A percentile compares a stretch with the other conserved stretches of the same genome.
phyloP scores from a whole-genome alignment of 208 protist species.

The Eutreptiella sp. region DNA sequence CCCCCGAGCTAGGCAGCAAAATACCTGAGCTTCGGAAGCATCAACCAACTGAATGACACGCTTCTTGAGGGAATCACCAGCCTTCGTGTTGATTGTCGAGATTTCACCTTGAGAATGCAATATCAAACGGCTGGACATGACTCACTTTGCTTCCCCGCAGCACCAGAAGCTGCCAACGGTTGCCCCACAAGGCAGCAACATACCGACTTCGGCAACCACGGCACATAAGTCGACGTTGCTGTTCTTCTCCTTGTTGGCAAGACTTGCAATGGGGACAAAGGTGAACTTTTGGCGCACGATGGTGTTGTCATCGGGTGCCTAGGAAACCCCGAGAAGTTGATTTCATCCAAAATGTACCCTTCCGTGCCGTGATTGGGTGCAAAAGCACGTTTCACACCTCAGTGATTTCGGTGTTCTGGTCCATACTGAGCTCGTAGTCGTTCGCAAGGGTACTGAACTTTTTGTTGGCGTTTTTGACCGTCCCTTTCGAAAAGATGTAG shows the following conservation, averaged over 20 bases:
- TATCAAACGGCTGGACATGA: too few species aligned
- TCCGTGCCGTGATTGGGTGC: too few species aligned
- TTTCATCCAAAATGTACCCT: too few species aligned
- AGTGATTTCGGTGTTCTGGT: constrained; percentile 59
- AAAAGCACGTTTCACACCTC: too few species aligned
- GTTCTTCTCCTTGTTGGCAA: constrained; percentile 73
- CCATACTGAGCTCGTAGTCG: constrained; percentile 83
- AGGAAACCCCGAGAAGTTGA: too few species aligned
- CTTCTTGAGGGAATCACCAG: constrained; percentile 66
- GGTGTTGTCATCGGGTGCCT: constrained; percentile 48
- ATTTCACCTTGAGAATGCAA: too few species aligned
- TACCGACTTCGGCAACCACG: constrained; percentile 66
- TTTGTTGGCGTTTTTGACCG: constrained; percentile 81
- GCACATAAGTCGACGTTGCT: constrained; percentile 69
- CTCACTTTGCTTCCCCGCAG: too few species aligned
- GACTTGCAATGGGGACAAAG: constrained; percentile 71
- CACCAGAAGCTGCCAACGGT: too few species aligned
- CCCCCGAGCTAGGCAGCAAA: too few species aligned
- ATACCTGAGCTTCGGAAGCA: too few species aligned
- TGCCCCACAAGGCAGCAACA: too few species aligned
- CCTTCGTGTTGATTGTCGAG: constrained; percentile 61
- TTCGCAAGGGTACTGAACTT: constrained; percentile 82
- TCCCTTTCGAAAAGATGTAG: constrained; percentile 78
- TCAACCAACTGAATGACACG: constrained; percentile 69
- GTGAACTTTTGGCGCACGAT: constrained; percentile 66